Conservation (phyloP, 352 stramenopile species). For the Pythium scleroteichum region DNA sequence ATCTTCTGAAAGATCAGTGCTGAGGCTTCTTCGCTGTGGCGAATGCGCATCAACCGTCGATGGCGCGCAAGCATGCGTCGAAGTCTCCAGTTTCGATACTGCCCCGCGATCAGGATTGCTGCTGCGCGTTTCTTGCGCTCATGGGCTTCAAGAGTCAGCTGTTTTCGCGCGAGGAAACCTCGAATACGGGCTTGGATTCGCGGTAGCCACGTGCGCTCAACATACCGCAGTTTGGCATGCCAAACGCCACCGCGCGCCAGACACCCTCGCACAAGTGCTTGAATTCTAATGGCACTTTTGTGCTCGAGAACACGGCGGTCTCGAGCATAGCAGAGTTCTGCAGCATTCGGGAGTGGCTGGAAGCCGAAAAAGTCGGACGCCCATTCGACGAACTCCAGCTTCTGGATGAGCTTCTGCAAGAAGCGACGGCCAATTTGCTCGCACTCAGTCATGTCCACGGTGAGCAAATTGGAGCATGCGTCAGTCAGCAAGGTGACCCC, state of each 20-base stretch:
- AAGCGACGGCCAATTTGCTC: conserved; percentile 68
- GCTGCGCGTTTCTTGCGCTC: conserved; percentile 34
- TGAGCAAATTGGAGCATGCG: conserved; percentile 73
- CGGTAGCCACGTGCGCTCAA: conserved; percentile 63
- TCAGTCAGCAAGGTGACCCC: conserved; percentile 65
- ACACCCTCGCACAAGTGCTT: conserved; percentile 81
- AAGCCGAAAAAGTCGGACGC: conserved; percentile 84
- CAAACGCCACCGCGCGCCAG: conserved; percentile 71
- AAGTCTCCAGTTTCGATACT: conserved; percentile 57
- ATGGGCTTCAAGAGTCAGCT: conserved; percentile 34
- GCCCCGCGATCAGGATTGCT: conserved; percentile 40
- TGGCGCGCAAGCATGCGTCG: conserved; percentile 49
- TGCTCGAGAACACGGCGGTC: conserved; percentile 49
- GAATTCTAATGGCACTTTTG: conserved; percentile 66
- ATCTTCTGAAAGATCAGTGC: conserved; percentile 76
- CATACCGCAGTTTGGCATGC: conserved; percentile 66
- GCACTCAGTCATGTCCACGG: conserved; percentile 86
- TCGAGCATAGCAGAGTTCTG: conserved; percentile 63
- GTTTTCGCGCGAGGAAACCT: conserved; percentile 70
- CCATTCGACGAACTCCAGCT: conserved; percentile 85
- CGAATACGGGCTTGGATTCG: conserved; percentile 80
- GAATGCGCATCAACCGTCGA: conserved; percentile 55
- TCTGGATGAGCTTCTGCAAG: conserved; percentile 64
- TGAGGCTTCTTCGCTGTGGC: conserved; percentile 53
- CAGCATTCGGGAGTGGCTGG: conserved; percentile 79